Percentiles rank a stretch among this genome's conserved stretches.
Conservation (phyloP, 192 early-diverging fungal genomes). For the Rhizoclosmatium sp. region DNA sequence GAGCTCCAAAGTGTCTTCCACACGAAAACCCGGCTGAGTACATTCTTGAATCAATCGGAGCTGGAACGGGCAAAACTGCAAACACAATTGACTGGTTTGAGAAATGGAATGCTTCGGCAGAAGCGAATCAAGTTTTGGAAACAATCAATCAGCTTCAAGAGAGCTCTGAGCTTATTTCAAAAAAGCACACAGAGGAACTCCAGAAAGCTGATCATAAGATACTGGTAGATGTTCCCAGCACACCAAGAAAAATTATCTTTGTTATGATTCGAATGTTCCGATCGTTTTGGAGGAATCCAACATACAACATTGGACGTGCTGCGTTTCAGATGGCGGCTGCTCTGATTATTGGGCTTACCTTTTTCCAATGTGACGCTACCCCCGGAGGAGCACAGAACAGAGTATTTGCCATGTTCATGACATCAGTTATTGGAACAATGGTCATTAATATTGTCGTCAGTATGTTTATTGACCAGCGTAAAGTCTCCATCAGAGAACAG, state of each 20-base stretch:
- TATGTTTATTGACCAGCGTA: slow-evolving; percentile 71
- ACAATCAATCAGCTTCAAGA: background rate
- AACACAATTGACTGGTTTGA: slow-evolving; percentile 73
- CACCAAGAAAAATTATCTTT: slow-evolving; percentile 58
- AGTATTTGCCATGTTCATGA: slow-evolving; percentile 77
- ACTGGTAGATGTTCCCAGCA: slow-evolving; percentile 54
- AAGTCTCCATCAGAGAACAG: slow-evolving; percentile 71
- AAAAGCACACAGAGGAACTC: slow-evolving; percentile 7
- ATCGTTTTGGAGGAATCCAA: slow-evolving; percentile 75
- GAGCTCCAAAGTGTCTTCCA: slow-evolving; percentile 69
- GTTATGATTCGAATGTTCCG: slow-evolving; percentile 71
- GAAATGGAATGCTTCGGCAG: slow-evolving; percentile 59
- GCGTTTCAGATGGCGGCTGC: slow-evolving; percentile 63
- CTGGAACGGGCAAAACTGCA: slow-evolving; percentile 52
- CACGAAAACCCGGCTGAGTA: slow-evolving; percentile 86
- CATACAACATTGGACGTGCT: slow-evolving; percentile 79
- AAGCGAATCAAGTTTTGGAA: background rate
- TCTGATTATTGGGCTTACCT: slow-evolving; percentile 73
- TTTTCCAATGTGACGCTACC: slow-evolving; percentile 67
- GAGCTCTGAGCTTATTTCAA: background rate
- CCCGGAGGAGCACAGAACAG: slow-evolving; percentile 69
- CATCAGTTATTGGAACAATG: slow-evolving; percentile 67
- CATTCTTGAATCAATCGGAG: slow-evolving; percentile 82
- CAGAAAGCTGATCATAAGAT: slow-evolving; percentile 46
- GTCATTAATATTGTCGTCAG: slow-evolving; percentile 76